These are phyloP conservation scores for Fragaria vesca DNA, from an alignment of 306 rosid genomes.

Conservation along the genomic window DNA sequence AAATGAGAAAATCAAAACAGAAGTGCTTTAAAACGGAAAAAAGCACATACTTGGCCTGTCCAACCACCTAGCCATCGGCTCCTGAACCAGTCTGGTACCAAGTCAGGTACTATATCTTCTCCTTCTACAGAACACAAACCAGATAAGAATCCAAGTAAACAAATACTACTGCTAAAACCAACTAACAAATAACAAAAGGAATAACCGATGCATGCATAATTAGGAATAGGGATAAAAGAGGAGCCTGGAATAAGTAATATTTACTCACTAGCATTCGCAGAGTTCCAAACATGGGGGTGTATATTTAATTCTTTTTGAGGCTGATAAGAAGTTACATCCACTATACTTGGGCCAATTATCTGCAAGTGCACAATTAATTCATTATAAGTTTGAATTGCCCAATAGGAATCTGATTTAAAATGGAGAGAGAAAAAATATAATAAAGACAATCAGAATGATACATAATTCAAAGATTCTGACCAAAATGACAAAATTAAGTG, in stretches of 20 bases:
- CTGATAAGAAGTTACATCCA: constrained; percentile 30
- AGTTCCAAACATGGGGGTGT: constrained; percentile 10
- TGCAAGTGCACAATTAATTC: constrained; percentile 29
- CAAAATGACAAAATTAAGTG: constrained; percentile 1
- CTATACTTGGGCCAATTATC: constrained; percentile 32
- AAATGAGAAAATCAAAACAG: constrained; percentile 11
- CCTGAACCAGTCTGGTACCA: constrained; percentile 49
- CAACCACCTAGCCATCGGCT: constrained; percentile 93
- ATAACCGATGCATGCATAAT: constrained; percentile 16
- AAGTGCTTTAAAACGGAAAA: constrained; percentile 4
- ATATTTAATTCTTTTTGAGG: constrained; percentile 21
- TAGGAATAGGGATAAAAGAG: background rate
- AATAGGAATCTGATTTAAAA: background rate
- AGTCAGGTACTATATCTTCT: constrained; percentile 29
- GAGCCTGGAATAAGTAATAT: constrained; percentile 13
- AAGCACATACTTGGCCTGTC: constrained; percentile 55
- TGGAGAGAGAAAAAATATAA: background rate
- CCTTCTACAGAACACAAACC: constrained; percentile 27
- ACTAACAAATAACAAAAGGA: background rate
- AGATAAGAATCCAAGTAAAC: constrained; percentile 16
- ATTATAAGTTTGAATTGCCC: background rate
- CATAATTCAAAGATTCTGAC: background rate
- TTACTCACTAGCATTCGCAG: constrained; percentile 44
- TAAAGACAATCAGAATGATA: background rate
- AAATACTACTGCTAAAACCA: background rate